Percentiles rank a stretch among this genome's conserved stretches.
These are phyloP conservation scores for Lasiodiplodia gonubiensis DNA, from an alignment of 2,329 filamentous ascomycete genomes.

Conservation along the genomic window DNA sequence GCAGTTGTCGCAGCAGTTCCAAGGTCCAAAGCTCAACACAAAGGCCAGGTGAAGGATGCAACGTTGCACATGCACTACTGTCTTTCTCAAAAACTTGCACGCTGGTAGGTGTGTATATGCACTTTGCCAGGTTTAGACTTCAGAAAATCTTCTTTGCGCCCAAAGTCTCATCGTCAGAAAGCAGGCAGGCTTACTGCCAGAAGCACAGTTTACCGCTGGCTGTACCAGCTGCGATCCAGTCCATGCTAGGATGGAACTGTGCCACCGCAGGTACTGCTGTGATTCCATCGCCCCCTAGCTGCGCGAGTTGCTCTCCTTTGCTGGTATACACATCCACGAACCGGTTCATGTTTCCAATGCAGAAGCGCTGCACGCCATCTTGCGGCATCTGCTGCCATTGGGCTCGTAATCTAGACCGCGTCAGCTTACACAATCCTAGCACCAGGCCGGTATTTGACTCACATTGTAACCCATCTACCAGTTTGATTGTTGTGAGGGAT, in stretches of 20 bases:
- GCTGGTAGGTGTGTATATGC: neutral
- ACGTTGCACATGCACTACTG: neutral
- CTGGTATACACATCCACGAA: slow-evolving; percentile 90
- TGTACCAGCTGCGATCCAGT: slow-evolving; percentile 93
- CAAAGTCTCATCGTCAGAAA: neutral
- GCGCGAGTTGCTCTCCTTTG: slow-evolving; percentile 84
- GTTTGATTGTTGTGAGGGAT: slow-evolving; percentile 95
- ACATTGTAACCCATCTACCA: slow-evolving; percentile 89
- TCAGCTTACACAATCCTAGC: neutral
- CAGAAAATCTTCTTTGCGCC: neutral
- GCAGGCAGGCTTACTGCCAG: slow-evolving; percentile 69
- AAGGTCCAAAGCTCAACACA: neutral
- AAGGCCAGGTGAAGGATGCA: neutral
- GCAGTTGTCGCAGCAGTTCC: neutral
- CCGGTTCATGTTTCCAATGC: slow-evolving; percentile 95
- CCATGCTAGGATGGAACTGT: slow-evolving; percentile 82
- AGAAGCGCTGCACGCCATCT: slow-evolving; percentile 84
- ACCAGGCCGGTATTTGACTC: slow-evolving; percentile 42
- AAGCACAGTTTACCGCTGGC: slow-evolving; percentile 91
- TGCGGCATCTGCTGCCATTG: slow-evolving; percentile 86
- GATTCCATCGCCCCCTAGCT: slow-evolving; percentile 86
- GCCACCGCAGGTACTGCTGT: slow-evolving; percentile 93
- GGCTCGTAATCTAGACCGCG: slow-evolving; percentile 61
- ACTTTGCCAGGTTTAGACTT: neutral
- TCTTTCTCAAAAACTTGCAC: neutral